Evolutionary conservation across 176 grass and related monocot genomes (phyloP).

Genomic region (Microstegium vimineum): DNA sequence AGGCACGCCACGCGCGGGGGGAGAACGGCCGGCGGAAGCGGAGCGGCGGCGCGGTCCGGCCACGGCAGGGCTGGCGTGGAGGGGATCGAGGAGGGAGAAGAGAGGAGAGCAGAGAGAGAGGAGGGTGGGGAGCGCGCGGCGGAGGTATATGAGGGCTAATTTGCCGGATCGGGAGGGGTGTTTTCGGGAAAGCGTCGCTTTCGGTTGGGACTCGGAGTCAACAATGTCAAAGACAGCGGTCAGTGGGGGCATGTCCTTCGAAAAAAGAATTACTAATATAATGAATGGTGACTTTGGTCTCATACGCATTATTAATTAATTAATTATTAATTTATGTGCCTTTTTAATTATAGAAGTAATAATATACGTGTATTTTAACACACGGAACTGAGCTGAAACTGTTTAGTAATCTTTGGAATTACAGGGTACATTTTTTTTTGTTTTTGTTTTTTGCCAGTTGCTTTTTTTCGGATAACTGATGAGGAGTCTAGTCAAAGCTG

Average conservation of each 20-base stretch:
- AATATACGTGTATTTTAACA: background rate
- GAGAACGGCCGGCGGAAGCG: background rate
- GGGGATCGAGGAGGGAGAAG: background rate
- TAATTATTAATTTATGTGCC: background rate
- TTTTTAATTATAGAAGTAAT: background rate
- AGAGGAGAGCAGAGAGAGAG: background rate
- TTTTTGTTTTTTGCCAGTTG: too few relatives aligned
- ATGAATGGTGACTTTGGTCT: background rate
- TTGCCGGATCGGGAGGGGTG: background rate
- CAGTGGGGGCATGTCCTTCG: background rate
- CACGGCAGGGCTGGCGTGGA: background rate
- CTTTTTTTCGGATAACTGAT: too few relatives aligned
- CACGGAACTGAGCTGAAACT: too few relatives aligned
- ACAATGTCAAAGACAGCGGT: slow-evolving; percentile 35
- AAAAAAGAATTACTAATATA: background rate
- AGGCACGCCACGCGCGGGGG: background rate
- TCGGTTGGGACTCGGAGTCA: slow-evolving; percentile 19
- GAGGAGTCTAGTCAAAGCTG: too few relatives aligned
- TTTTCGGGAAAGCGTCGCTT: slow-evolving; percentile 12
- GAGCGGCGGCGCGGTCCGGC: background rate
- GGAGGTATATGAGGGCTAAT: background rate
- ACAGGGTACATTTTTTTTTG: too few relatives aligned
- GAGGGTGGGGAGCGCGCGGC: background rate
- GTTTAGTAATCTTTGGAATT: too few relatives aligned
- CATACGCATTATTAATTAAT: background rate